Conservation (phyloP, 192 early-diverging fungal species). For the Coemansia reversa region DNA sequence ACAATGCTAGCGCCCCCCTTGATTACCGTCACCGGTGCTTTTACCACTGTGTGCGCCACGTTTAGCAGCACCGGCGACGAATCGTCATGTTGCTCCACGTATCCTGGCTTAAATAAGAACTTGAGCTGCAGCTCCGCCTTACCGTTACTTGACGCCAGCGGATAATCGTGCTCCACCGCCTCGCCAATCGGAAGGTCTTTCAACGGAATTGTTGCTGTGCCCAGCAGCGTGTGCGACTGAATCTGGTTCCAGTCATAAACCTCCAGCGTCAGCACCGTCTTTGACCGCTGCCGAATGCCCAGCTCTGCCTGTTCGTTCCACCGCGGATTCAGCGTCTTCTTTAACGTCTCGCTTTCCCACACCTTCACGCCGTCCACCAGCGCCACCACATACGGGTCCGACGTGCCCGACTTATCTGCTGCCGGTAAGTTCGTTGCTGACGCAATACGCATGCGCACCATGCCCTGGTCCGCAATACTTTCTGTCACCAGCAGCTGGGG, state of each 20-base stretch:
- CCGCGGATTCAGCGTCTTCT: constrained; percentile 72
- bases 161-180: constrained; percentile 48
- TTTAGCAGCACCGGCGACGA: constrained; percentile 57
- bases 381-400: constrained; percentile 73
- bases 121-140: constrained; percentile 56
- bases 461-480: constrained; percentile 63
- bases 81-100: constrained; percentile 58
- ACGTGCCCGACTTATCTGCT: constrained; percentile 69
- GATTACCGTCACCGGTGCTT: constrained; percentile 59
- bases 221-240: constrained; percentile 62
- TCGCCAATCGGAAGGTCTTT: constrained; percentile 57
- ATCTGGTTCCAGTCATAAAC: constrained; percentile 82
- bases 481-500: constrained; percentile 44
- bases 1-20: constrained; percentile 56
- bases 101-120: constrained; percentile 63
- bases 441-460: constrained; percentile 59
- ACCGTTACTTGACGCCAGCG: constrained; percentile 38
- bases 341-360: constrained; percentile 65
- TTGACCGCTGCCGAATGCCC: constrained; percentile 58
- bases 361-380: constrained; percentile 64
- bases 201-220: constrained; percentile 56
- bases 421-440: constrained; percentile 62
- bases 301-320: constrained; percentile 68
- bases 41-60: constrained; percentile 58
- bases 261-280: constrained; percentile 60